These are phyloP conservation scores for Phtheirospermum japonicum DNA, from an alignment of 257 asterid species.

Conservation along the genomic window DNA sequence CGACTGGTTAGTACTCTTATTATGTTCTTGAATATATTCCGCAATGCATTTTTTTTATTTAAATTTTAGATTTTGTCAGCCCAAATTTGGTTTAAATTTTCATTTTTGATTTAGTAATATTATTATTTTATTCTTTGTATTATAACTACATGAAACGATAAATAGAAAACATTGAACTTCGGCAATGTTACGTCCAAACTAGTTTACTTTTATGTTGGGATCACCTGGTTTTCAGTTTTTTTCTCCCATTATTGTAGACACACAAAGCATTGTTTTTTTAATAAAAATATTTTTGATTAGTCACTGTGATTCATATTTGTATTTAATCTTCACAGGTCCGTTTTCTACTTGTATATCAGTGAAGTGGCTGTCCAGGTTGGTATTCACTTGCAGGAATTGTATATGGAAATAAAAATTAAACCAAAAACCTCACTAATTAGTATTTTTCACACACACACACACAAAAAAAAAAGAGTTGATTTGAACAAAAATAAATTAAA, in stretches of 20 bases:
- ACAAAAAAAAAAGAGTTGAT: background rate
- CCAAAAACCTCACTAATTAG: no score
- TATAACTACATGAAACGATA: background rate
- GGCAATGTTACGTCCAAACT: no score
- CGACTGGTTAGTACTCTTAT: constrained; percentile 54
- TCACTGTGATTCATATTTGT: constrained; percentile 22
- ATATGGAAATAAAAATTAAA: no score
- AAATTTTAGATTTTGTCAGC: no score
- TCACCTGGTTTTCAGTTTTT: background rate
- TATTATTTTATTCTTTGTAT: background rate
- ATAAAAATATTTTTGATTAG: no score
- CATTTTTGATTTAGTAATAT: no score
- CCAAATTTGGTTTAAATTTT: no score
- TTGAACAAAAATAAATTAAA: constrained; percentile 16
- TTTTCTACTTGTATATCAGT: constrained; percentile 60
- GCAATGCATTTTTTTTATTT: no score
- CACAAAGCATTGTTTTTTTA: background rate
- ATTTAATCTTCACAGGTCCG: constrained; percentile 57
- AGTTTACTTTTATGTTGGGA: background rate
- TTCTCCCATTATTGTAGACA: background rate
- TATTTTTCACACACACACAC: background rate
- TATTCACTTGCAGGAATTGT: constrained; percentile 5
- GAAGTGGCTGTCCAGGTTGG: constrained; percentile 76
- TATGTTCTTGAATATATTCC: background rate
- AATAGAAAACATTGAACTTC: background rate